phyloP scores from a whole-genome alignment of 345 rosid genomes.

The Litchi chinensis region DNA sequence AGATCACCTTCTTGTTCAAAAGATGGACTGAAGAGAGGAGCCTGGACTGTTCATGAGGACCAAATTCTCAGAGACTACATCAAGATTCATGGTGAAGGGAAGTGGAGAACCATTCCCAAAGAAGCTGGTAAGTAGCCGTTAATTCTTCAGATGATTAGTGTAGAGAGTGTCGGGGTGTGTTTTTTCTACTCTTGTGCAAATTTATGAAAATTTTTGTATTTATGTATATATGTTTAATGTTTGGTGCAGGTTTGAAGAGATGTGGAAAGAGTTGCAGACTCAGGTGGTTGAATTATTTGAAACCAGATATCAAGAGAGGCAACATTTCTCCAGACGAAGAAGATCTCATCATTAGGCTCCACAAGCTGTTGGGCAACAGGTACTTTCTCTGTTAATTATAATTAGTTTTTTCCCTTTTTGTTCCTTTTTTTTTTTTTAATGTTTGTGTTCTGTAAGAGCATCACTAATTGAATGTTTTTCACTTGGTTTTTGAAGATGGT shows the following conservation, averaged over 20 bases:
- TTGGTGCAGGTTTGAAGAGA: conserved; percentile 26
- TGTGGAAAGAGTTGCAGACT: conserved; percentile 51
- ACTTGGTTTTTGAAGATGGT: conserved; percentile 30
- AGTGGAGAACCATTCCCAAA: conserved; percentile 29
- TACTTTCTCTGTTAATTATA: not conserved
- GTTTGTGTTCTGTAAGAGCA: not conserved
- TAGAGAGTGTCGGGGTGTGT: too few species aligned
- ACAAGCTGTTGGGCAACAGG: conserved; percentile 43
- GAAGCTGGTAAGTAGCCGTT: conserved; percentile 9
- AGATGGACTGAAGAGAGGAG: conserved; percentile 24
- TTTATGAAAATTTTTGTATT: not conserved
- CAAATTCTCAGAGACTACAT: conserved; percentile 23
- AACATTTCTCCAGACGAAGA: conserved; percentile 44
- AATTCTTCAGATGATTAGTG: too few species aligned
- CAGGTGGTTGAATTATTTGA: conserved; percentile 44
- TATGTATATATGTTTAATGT: not conserved
- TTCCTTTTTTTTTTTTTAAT: too few species aligned
- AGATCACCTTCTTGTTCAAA: conserved; percentile 20
- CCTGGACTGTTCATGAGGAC: conserved; percentile 27
- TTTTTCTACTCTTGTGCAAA: not conserved
- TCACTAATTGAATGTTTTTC: not conserved
- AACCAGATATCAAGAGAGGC: conserved; percentile 49
- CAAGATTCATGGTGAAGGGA: conserved; percentile 23
- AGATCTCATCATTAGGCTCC: conserved; percentile 44
- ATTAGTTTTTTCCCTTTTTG: too few species aligned